These are phyloP conservation scores for Neofusicoccum laricinum DNA, from an alignment of 2,329 filamentous ascomycete species.

Conservation along the genomic window DNA sequence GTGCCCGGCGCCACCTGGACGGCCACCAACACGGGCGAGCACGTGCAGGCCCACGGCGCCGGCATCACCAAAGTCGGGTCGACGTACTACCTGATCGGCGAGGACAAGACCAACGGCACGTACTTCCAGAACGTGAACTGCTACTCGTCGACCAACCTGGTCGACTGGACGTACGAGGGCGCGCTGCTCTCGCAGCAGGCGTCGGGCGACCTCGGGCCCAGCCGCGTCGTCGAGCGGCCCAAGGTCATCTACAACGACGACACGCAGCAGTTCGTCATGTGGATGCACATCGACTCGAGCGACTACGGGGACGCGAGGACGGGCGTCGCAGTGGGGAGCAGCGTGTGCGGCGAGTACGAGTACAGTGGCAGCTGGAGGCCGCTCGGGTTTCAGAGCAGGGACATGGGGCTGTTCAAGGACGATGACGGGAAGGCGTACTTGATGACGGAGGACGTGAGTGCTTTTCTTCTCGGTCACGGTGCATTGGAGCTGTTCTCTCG, in stretches of 20 bases:
- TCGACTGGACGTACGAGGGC: constrained; percentile 62
- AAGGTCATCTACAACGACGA: constrained; percentile 66
- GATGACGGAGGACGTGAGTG: constrained; percentile 59
- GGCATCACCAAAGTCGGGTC: constrained; percentile 59
- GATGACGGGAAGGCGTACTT: constrained; percentile 61
- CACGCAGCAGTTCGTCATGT: constrained; percentile 66
- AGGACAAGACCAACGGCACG: constrained; percentile 64
- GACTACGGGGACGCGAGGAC: constrained; percentile 63
- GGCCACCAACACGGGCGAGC: constrained; percentile 44
- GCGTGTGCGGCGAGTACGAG: constrained; percentile 60
- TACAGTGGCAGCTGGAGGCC: constrained; percentile 49
- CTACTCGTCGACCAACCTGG: constrained; percentile 61
- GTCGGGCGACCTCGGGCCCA: constrained; percentile 58
- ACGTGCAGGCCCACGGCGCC: constrained; percentile 65
- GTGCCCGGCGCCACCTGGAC: constrained; percentile 41
- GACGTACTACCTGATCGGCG: constrained; percentile 66
- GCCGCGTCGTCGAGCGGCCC: constrained; percentile 63
- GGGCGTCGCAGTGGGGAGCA: constrained; percentile 59
- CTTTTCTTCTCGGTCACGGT: not conserved
- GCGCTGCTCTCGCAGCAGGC: constrained; percentile 55
- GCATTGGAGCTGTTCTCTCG: too few relatives aligned
- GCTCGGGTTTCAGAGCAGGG: constrained; percentile 52
- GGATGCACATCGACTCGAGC: constrained; percentile 63
- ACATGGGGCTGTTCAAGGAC: constrained; percentile 61
- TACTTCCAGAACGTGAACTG: constrained; percentile 65